Evolutionary conservation across 371 early-diverging fungal genomes (phyloP).

Genomic region (Rhizopus sp.): DNA sequence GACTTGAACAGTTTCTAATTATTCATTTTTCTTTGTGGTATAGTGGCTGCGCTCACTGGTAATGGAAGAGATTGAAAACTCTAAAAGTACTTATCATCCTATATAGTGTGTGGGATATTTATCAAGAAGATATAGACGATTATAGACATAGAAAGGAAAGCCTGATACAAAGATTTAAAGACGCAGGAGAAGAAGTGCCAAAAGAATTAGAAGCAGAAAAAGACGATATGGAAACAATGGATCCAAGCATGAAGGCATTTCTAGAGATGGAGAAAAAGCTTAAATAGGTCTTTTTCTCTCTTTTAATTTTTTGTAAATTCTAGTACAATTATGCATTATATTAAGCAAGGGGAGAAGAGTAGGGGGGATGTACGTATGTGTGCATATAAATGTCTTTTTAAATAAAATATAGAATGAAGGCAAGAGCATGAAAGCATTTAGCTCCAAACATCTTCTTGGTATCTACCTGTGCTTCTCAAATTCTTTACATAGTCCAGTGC

Average conservation of each 20-base stretch:
- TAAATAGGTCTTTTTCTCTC: constrained; percentile 1
- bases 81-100: background rate
- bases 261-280: constrained; percentile 44
- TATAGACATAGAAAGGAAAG: constrained; percentile 28
- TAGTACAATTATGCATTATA: too few species aligned
- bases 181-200: constrained; percentile 32
- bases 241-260: constrained; percentile 50
- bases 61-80: constrained; percentile 6
- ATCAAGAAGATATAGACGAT: constrained; percentile 48
- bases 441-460: constrained; percentile 96
- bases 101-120: constrained; percentile 49
- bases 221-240: constrained; percentile 38
- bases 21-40: constrained; percentile 1
- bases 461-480: constrained; percentile 78
- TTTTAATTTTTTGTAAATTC: too few species aligned
- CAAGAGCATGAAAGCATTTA: constrained; percentile 29
- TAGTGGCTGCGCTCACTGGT: constrained; percentile 52
- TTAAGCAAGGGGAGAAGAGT: background rate
- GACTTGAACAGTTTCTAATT: background rate
- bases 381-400: background rate
- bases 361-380: background rate
- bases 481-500: constrained; percentile 83
- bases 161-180: constrained; percentile 26
- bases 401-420: background rate
- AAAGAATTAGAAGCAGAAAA: constrained; percentile 17